phyloP scores from a whole-genome alignment of 148 eudicot species.

The Cornus suecica region DNA sequence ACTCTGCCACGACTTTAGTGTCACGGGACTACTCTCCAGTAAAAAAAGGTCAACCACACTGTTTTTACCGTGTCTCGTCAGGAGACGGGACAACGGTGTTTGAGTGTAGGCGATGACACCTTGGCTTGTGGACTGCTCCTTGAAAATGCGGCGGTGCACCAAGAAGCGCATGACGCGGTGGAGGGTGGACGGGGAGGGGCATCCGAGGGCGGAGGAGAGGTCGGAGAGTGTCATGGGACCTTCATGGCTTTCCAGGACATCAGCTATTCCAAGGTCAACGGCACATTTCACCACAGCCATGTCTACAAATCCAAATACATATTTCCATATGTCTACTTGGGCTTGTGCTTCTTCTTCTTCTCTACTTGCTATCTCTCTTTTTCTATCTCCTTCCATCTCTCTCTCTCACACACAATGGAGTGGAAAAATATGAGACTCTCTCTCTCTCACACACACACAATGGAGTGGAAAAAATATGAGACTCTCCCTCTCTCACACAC shows the following conservation, averaged over 20 bases:
- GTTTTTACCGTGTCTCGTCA: slow-evolving; percentile 20
- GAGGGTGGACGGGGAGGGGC: slow-evolving; percentile 36
- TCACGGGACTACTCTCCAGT: slow-evolving; percentile 41
- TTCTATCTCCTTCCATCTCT: neutral
- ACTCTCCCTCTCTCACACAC: no score
- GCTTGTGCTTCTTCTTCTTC: slow-evolving; percentile 40
- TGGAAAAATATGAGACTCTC: no score
- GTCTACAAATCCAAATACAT: slow-evolving; percentile 48
- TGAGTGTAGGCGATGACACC: slow-evolving; percentile 25
- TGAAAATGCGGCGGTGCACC: slow-evolving; percentile 39
- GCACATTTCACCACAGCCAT: slow-evolving; percentile 65
- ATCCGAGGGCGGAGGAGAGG: slow-evolving; percentile 41
- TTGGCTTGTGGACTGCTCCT: slow-evolving; percentile 10
- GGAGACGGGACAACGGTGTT: slow-evolving; percentile 57
- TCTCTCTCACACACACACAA: no score
- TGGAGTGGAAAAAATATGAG: no score
- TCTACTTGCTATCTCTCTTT: neutral
- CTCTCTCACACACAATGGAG: neutral
- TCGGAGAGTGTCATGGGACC: slow-evolving; percentile 45
- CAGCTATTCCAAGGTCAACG: slow-evolving; percentile 56
- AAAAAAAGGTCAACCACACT: slow-evolving; percentile 43
- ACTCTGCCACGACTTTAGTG: slow-evolving; percentile 54
- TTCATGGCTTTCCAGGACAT: slow-evolving; percentile 40
- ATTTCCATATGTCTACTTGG: slow-evolving; percentile 43
- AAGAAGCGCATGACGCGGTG: slow-evolving; percentile 60